Base-by-base conservation (phyloP, 257 asterid genomes). In the Gentiana macrophylla region DNA sequence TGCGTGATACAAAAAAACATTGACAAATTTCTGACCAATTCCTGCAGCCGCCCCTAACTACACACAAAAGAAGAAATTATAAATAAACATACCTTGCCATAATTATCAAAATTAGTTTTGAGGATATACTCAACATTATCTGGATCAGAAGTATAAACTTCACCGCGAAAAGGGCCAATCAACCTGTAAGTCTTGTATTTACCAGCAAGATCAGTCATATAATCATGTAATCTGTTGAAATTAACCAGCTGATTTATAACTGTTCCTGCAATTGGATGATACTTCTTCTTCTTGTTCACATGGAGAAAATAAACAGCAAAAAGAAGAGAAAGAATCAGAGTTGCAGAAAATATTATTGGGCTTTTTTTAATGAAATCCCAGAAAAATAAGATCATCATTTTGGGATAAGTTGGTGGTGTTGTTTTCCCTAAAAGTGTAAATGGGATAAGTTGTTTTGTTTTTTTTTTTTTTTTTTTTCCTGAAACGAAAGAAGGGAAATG, bases 261-360 rank as follows among this genome's bases (percentile, higher is more conserved):
- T 6, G 91, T 84, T 46, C 91, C 88, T 5, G 70, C 87, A n/a
- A 82, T 59, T 15, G 94, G 94, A 72, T 74, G 94, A 65, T 74
- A 77, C 37, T 57, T 75, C 70, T 62, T 74, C 49, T 55, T 74
- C 50, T 54, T 68, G 51, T 49, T 65, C 57, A 69, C 72, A 2
- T 44, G 61, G 11, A 70, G 1, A 43, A 58, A 53, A 60, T 70
- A 45, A 37, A 54, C 35, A 43, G 57, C 62, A n/a, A 76, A 2
- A 57, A 65, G 32, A 11, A 70, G 32, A 5, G 46, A 41, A 49
- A 51, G 59, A 0, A 78, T 8, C 41, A 75, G 34, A 36, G 67
- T 44, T 12, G 70, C 63, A 4, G 79, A 62, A 59, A 66, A 38
- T 32, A 60, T 46, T 33, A 3, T 53, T 37, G 78, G 64, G 49